Percentiles rank a stretch among this genome's conserved stretches.
These are phyloP conservation scores for Phytophthora boehmeriae DNA, from an alignment of 352 stramenopile genomes.

Conservation along the genomic window DNA sequence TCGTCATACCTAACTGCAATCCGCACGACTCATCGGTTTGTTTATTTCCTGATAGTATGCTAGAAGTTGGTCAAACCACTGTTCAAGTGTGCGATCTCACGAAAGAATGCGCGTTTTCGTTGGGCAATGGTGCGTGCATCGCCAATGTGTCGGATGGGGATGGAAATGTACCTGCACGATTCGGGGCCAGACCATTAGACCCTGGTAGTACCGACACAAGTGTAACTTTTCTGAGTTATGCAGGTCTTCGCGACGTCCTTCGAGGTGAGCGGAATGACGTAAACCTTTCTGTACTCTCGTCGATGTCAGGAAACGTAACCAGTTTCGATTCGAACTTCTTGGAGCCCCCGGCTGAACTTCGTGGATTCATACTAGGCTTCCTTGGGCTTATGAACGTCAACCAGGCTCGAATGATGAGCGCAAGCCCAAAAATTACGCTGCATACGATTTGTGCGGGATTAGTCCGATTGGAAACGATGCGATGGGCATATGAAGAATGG, in stretches of 20 bases:
- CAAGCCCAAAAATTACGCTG: conserved; percentile 42
- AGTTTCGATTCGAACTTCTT: conserved; percentile 28
- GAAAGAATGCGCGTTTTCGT: conserved; percentile 39
- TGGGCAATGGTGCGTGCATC: conserved; percentile 66
- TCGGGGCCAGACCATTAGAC: conserved; percentile 41
- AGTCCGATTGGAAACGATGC: conserved; percentile 60
- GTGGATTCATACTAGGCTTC: conserved; percentile 68
- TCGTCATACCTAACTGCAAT: conserved; percentile 62
- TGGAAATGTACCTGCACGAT: conserved; percentile 32
- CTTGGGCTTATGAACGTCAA: conserved; percentile 66
- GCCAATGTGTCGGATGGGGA: conserved; percentile 8
- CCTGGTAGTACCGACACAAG: conserved; percentile 18
- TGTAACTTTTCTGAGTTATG: conserved; percentile 30
- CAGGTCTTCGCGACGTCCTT: conserved; percentile 25
- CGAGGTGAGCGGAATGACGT: conserved; percentile 31
- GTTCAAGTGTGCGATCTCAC: conserved; percentile 62
- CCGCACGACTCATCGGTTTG: conserved; percentile 31
- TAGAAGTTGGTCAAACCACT: conserved; percentile 3
- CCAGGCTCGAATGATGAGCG: conserved; percentile 46
- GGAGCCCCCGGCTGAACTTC: conserved; percentile 46
- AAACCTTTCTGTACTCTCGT: conserved; percentile 11
- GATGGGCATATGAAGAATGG: conserved; percentile 66
- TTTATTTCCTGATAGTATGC: conserved; percentile 17
- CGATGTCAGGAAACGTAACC: neutral
- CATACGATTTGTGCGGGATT: conserved; percentile 59